Evolutionary conservation across 1,284 basidiomycete genomes (phyloP), one percentile per base, ranked within the genome.

Genomic region (Phylloboletellus chloephorus): DNA sequence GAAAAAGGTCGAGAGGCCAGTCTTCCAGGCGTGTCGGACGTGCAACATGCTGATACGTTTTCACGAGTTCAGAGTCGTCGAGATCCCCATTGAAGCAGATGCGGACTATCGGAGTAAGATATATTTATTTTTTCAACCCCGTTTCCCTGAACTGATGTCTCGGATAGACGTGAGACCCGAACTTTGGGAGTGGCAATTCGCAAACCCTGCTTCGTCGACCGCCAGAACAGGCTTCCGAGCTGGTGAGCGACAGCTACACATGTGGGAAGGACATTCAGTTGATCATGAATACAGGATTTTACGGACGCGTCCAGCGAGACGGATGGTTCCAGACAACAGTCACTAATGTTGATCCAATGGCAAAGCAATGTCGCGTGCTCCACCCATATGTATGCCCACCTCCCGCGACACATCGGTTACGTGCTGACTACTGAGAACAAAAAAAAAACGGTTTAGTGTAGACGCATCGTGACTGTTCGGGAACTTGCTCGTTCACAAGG

Each of bases 401-500:
- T 26, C 29, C n/a, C 16, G 17, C 31, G 16, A 22, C n/a, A 5
- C 39, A 34, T 21, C 13, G 22, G 15, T 22, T 35, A 16, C 6
- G 11, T n/a, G 8, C 20, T 52, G 22, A 54, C 11, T 10, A 11
- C 3, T 13, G 31, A 22, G 16, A 12, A 31, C n/a, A n/a, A n/a
- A n/a, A n/a, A n/a, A n/a, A n/a, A n/a, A n/a, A n/a, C 4, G 13
- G 15, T 23, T 29, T 37, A 85, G 79, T 79, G 74, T 48, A 72
- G 69, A 49, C 74, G 83, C 11, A 74, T 83, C 41, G 59, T 84
- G 12, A 82, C 79, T 1, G 76, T 87, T 20, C 72, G 85, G 5
- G 85, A 88, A 55, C 67, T 85, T 10, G 85, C 84, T 9, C 67
- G 84, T 32, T 79, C 81, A 0, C 84, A 88, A 64, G 85, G 84